Evolutionary conservation across 176 grass and related monocot genomes (phyloP).

Genomic region (Elaeis guineensis): DNA sequence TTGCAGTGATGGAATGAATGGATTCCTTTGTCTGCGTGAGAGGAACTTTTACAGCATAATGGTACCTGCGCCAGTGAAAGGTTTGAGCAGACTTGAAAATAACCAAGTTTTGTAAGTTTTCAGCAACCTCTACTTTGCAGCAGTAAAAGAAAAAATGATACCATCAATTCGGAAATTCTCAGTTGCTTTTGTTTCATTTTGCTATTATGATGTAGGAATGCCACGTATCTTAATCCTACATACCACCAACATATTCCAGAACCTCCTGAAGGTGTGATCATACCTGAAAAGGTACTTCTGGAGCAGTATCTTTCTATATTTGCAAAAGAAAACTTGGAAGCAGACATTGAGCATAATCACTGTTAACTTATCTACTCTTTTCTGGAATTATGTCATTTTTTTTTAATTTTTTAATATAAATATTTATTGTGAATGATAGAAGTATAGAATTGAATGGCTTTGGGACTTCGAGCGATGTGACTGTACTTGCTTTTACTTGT

Average conservation of each 20-base stretch:
- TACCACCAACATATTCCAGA: constrained; percentile 82
- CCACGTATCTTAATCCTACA: constrained; percentile 69
- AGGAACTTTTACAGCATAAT: constrained; percentile 44
- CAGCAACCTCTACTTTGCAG: neutral
- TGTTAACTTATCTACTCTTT: no score
- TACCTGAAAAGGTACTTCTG: constrained; percentile 64
- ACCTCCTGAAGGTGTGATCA: constrained; percentile 66
- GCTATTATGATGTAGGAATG: constrained; percentile 49
- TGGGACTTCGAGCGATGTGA: no score
- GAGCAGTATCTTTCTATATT: constrained; percentile 8
- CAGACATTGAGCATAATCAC: no score
- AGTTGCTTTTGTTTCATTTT: constrained; percentile 7
- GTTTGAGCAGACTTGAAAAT: constrained; percentile 48
- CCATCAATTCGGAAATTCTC: neutral
- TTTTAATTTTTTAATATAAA: no score
- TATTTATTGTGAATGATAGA: no score
- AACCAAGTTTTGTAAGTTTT: constrained; percentile 92
- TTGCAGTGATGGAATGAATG: constrained; percentile 89
- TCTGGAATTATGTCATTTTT: no score
- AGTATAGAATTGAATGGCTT: no score
- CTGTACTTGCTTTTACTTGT: no score
- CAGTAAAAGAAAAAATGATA: neutral
- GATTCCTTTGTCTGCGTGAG: constrained; percentile 77
- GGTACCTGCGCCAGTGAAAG: constrained; percentile 59
- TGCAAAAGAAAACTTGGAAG: no score